A percentile compares a stretch with the other conserved stretches of the same genome.
phyloP scores from a whole-genome alignment of 306 rosid genomes.

The Oxytropis ochrocephala region DNA sequence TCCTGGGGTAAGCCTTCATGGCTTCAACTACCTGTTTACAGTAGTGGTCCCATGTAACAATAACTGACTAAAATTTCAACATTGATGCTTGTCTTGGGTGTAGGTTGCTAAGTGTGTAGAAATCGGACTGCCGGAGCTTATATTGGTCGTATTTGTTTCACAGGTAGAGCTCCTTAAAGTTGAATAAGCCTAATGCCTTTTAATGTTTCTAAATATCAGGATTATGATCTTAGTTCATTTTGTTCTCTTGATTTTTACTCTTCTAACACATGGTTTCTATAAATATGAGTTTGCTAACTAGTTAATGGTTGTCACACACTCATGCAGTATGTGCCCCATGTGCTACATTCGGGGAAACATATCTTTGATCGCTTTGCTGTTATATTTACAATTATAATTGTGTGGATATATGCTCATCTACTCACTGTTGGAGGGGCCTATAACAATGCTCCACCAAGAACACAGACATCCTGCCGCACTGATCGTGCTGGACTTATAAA shows the following conservation, averaged over 20 bases:
- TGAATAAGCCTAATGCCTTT: neutral
- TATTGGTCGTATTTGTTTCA: slow-evolving; percentile 70
- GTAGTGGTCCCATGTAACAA: neutral
- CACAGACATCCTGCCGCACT: slow-evolving; percentile 87
- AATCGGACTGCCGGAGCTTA: slow-evolving; percentile 88
- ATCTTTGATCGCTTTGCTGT: slow-evolving; percentile 79
- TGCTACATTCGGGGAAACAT: slow-evolving; percentile 41
- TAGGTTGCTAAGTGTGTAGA: slow-evolving; percentile 98
- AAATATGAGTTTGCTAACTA: slow-evolving; percentile 6
- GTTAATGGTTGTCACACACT: slow-evolving; percentile 39
- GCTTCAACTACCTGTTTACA: slow-evolving; percentile 15
- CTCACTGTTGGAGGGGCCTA: slow-evolving; percentile 99
- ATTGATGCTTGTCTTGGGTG: slow-evolving; percentile 28
- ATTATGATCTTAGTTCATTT: slow-evolving; percentile 1
- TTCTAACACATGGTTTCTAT: slow-evolving; percentile 17
- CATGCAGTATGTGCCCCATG: slow-evolving; percentile 87
- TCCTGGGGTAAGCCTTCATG: slow-evolving; percentile 78
- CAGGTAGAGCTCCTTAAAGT: slow-evolving; percentile 56
- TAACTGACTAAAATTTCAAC: neutral
- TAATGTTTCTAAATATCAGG: neutral
- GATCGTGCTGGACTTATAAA: slow-evolving; percentile 91
- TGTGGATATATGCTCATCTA: slow-evolving; percentile 92
- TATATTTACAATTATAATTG: slow-evolving; percentile 68
- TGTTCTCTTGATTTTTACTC: neutral
- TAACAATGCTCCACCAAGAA: slow-evolving; percentile 54